Base-by-base conservation (phyloP, 2,329 filamentous ascomycete genomes). In the Xylaria sp. region DNA sequence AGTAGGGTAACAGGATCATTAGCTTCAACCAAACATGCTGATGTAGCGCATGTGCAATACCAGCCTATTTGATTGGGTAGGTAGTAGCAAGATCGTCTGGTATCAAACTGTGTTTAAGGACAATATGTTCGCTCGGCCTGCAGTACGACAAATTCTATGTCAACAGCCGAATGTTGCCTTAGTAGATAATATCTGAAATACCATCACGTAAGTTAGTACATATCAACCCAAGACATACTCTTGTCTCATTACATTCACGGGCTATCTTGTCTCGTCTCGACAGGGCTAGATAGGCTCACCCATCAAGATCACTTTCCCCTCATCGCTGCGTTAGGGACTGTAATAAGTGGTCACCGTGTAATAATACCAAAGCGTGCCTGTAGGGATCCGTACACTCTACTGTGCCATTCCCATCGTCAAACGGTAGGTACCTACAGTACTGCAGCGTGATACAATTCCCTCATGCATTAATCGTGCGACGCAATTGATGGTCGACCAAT, bases 401-500 rank as follows among this genome's bases (percentile, higher is more conserved):
- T 15, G 51, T 39, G 10, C 33, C 43, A 61, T 23, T 20, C 59
- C 28, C 60, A 46, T 31, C 46, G 20, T 68, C 23, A 36, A 54
- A 56, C 25, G 18, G 41, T 46, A 36, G 33, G 33, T 36, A 36
- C 33, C 33, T 36, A 41, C 41, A n/a, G 15, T 55, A 39, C 62
- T 58, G 46, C 64, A 43, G 41, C 55, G 48, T 68, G 69, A 62
- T 67, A 63, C 61, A 70, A 67, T 67, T 70, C 69, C 58, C 67
- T 71, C 67, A 70, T 71, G 69, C 64, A 69, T 49, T 55, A 55
- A 36, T 43, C 66, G 46, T 71, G 69, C 66, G 64, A 52, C 48
- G 39, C 18, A 20, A 39, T 18, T 36, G 20, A 25, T 28, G 49
- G 56, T 57, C 48, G 62, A 54, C 67, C 64, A 64, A 62, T 66